phyloP scores from a whole-genome alignment of 2,329 filamentous ascomycete species.

The Venturia aucupariae region DNA sequence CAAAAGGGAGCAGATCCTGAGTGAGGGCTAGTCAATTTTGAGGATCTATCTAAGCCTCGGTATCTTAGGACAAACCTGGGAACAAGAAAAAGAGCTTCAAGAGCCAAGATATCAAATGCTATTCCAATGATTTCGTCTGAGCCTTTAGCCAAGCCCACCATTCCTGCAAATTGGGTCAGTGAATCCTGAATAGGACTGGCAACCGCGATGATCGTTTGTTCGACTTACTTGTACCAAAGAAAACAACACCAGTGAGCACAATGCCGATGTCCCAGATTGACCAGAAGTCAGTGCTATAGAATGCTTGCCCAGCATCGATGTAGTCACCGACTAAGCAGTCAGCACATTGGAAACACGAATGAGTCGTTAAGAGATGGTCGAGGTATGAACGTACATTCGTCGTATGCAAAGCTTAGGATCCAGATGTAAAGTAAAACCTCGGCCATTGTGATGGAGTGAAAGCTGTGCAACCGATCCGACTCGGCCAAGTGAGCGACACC shows the following conservation, averaged over 20 bases:
- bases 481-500: not conserved
- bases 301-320: conserved; percentile 69
- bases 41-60: conserved; percentile 7
- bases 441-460: conserved; percentile 53
- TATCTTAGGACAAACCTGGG: conserved; percentile 42
- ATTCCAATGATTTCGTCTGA: conserved; percentile 59
- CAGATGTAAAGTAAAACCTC: conserved; percentile 75
- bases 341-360: not conserved
- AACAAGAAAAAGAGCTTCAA: conserved; percentile 84
- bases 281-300: conserved; percentile 79
- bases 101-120: conserved; percentile 79
- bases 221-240: conserved; percentile 59
- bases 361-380: not conserved
- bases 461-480: conserved; percentile 39
- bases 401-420: conserved; percentile 80
- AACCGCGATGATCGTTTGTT: not conserved
- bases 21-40: conserved; percentile 16
- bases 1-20: conserved; percentile 72
- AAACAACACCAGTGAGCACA: conserved; percentile 61
- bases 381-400: conserved; percentile 43
- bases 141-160: conserved; percentile 54
- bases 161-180: conserved; percentile 38
- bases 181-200: not conserved
- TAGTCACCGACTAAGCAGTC: conserved; percentile 50
- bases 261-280: conserved; percentile 55